Conservation (phyloP, 83 land plant genomes). For the Diphasiastrum complanatum region DNA sequence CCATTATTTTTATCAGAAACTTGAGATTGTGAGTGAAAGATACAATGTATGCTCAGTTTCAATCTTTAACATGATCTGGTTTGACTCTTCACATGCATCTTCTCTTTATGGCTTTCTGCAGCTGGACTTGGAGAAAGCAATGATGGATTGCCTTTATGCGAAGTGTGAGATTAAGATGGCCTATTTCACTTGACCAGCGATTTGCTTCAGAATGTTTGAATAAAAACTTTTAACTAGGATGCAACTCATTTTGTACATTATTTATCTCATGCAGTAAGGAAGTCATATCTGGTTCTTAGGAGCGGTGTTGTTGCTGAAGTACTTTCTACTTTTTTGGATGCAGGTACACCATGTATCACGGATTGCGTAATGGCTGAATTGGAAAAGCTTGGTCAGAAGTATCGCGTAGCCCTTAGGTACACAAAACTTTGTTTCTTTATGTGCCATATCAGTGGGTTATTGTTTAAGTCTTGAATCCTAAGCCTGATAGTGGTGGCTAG, state of each 20-base stretch:
- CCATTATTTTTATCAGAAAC: too few species aligned
- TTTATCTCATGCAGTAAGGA: too few species aligned
- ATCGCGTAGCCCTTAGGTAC: conserved; percentile 92
- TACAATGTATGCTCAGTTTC: too few species aligned
- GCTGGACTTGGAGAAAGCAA: conserved; percentile 94
- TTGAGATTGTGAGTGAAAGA: too few species aligned
- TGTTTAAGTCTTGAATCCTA: neutral
- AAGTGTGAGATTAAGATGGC: conserved; percentile 60
- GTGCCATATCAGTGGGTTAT: neutral
- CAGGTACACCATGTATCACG: conserved; percentile 96
- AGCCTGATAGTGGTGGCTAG: neutral
- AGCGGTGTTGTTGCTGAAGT: neutral
- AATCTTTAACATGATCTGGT: too few species aligned
- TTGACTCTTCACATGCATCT: too few species aligned
- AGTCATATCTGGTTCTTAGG: neutral
- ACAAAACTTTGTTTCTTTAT: neutral
- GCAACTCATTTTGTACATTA: too few species aligned
- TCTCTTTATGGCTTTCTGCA: too few species aligned
- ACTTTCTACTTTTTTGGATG: conserved; percentile 6
- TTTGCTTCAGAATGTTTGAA: neutral
- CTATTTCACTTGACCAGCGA: neutral
- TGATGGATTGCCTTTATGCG: conserved; percentile 99
- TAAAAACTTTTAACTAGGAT: too few species aligned
- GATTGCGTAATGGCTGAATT: conserved; percentile 99
- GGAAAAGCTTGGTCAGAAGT: conserved; percentile 92